These are phyloP conservation scores for Populus hybrid DNA, from an alignment of 441 rosid genomes.

Conservation along the genomic window DNA sequence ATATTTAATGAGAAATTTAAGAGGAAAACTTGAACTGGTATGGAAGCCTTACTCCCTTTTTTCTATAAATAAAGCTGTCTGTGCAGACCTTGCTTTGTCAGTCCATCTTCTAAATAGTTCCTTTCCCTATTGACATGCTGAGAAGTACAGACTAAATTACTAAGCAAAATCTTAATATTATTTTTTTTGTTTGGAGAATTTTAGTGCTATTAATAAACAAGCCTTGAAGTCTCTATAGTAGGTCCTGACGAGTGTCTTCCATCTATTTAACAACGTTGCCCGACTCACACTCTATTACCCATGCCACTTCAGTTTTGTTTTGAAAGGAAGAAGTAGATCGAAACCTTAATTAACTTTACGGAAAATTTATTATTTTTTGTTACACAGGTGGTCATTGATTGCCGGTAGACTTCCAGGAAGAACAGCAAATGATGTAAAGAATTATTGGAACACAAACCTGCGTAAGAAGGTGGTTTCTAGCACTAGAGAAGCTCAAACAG, in stretches of 20 bases:
- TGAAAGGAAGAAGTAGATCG: neutral
- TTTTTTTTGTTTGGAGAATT: neutral
- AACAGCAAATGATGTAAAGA: conserved; percentile 29
- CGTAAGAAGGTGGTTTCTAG: neutral
- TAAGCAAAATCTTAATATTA: neutral
- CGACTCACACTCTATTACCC: neutral
- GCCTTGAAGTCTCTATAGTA: too few relatives aligned
- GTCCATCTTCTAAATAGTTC: neutral
- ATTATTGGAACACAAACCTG: conserved; percentile 17
- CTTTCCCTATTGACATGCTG: neutral
- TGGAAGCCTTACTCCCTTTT: neutral
- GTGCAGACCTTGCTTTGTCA: neutral
- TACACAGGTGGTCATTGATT: neutral
- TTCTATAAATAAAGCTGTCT: too few relatives aligned
- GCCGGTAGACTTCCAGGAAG: conserved; percentile 9
- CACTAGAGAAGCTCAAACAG: neutral
- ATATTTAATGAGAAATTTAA: neutral
- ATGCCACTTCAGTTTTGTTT: neutral
- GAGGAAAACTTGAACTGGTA: neutral
- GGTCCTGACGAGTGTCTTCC: neutral
- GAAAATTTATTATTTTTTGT: neutral
- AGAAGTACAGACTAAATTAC: neutral
- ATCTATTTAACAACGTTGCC: neutral
- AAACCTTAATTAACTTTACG: neutral
- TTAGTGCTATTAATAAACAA: neutral